Evolutionary conservation across 2,329 filamentous ascomycete species (phyloP).

Genomic region (Aspergillus arachidicola): DNA sequence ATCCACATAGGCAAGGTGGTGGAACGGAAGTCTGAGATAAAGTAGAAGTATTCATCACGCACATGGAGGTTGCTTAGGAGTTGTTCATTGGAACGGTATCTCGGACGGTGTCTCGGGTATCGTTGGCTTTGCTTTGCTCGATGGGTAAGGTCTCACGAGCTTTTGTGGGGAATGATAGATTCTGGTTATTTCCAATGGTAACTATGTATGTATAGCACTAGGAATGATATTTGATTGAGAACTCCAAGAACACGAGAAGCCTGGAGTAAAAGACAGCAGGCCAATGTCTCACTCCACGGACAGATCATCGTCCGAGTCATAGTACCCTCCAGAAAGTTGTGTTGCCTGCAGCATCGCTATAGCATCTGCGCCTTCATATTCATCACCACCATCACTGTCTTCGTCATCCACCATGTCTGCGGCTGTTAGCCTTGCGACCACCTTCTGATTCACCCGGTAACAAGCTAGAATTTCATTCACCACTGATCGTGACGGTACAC

Average conservation of each 20-base stretch:
- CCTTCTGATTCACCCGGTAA: slow-evolving; percentile 37
- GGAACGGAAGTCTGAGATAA: too few relatives aligned
- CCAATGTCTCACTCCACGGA: slow-evolving; percentile 26
- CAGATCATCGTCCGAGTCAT: slow-evolving; percentile 26
- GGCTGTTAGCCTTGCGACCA: slow-evolving; percentile 29
- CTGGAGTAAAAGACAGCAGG: not conserved
- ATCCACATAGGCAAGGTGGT: too few relatives aligned
- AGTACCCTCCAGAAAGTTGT: slow-evolving; percentile 18
- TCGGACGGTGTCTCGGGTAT: not conserved
- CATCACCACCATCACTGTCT: slow-evolving; percentile 16
- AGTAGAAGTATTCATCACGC: too few relatives aligned
- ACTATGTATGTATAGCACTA: not conserved
- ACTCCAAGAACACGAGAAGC: not conserved
- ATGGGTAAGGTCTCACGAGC: not conserved
- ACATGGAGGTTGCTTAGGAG: not conserved
- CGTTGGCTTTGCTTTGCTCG: not conserved
- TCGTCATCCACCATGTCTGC: slow-evolving; percentile 22
- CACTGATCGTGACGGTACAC: slow-evolving; percentile 27
- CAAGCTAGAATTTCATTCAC: slow-evolving; percentile 31
- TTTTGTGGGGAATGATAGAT: not conserved
- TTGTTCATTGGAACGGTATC: not conserved
- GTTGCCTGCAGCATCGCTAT: slow-evolving; percentile 28
- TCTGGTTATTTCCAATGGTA: not conserved
- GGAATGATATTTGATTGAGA: not conserved
- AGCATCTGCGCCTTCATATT: slow-evolving; percentile 34